phyloP scores from a whole-genome alignment of 495 filamentous ascomycete genomes.

The Trichoderma orchidacearum region DNA sequence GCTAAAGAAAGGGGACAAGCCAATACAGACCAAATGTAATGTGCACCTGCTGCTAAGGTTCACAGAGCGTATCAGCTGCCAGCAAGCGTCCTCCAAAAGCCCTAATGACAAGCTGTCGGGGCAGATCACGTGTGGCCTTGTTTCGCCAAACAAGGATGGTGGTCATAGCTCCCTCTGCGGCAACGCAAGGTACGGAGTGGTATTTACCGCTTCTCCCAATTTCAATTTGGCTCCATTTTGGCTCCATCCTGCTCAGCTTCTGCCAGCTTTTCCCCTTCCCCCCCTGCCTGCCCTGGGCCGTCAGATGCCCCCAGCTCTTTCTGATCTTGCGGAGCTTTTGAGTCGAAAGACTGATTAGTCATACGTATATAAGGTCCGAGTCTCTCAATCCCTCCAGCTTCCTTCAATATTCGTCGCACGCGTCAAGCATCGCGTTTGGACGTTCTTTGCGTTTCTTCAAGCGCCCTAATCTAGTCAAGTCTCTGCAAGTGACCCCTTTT shows the following conservation, averaged over 20 bases:
- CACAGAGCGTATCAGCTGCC: neutral
- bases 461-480: neutral
- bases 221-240: neutral
- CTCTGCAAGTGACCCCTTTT: neutral
- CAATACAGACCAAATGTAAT: no score
- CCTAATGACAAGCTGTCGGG: neutral
- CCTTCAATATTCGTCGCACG: slow-evolving; percentile 2
- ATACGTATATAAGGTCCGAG: slow-evolving; percentile 6
- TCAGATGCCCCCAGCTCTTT: neutral
- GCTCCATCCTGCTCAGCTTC: neutral
- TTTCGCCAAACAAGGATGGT: neutral
- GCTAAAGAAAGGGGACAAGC: no score
- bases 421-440: neutral
- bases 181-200: neutral
- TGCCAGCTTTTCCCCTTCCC: neutral
- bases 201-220: neutral
- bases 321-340: slow-evolving; percentile 6
- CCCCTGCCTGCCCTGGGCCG: neutral
- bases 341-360: slow-evolving; percentile 7
- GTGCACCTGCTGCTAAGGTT: no score
- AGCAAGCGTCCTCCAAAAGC: neutral
- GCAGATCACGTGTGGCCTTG: neutral
- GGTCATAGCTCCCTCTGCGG: slow-evolving; percentile 2
- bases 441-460: neutral
- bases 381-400: neutral